These are phyloP conservation scores for Dalbergia cochinchinensis DNA, from an alignment of 306 rosid species.

Conservation along the genomic window DNA sequence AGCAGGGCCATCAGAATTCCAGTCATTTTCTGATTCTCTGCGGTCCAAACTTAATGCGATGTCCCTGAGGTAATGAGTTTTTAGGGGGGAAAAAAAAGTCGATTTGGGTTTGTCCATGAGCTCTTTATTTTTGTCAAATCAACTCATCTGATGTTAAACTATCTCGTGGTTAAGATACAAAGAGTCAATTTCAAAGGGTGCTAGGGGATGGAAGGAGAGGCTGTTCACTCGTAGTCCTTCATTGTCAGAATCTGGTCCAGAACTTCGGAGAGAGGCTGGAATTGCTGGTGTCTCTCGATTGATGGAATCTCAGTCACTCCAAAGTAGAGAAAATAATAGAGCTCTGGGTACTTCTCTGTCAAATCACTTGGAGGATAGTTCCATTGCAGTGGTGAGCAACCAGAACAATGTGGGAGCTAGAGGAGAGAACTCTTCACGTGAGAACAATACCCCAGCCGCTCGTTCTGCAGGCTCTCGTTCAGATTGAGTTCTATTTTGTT, in stretches of 20 bases:
- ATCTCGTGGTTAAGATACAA: constrained; percentile 68
- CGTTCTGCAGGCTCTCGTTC: constrained; percentile 63
- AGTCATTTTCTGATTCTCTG: constrained; percentile 83
- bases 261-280: constrained; percentile 71
- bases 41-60: constrained; percentile 68
- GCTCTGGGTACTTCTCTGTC: constrained; percentile 47
- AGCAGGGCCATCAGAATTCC: constrained; percentile 86
- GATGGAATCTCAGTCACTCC: constrained; percentile 66
- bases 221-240: constrained; percentile 74
- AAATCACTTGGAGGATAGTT: constrained; percentile 47
- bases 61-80: constrained; percentile 69
- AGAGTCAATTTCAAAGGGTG: constrained; percentile 84
- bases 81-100: background rate
- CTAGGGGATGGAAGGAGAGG: constrained; percentile 89
- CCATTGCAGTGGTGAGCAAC: constrained; percentile 52
- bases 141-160: constrained; percentile 35
- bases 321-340: constrained; percentile 56
- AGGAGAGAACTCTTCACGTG: constrained; percentile 49
- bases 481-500: constrained; percentile 48
- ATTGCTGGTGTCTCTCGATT: constrained; percentile 70
- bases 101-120: constrained; percentile 21
- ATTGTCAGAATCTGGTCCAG: constrained; percentile 67
- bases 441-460: constrained; percentile 50
- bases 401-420: constrained; percentile 50
- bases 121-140: constrained; percentile 9